These are phyloP conservation scores for Neoascochyta sp. DNA, from an alignment of 2,329 filamentous ascomycete species.

Conservation along the genomic window DNA sequence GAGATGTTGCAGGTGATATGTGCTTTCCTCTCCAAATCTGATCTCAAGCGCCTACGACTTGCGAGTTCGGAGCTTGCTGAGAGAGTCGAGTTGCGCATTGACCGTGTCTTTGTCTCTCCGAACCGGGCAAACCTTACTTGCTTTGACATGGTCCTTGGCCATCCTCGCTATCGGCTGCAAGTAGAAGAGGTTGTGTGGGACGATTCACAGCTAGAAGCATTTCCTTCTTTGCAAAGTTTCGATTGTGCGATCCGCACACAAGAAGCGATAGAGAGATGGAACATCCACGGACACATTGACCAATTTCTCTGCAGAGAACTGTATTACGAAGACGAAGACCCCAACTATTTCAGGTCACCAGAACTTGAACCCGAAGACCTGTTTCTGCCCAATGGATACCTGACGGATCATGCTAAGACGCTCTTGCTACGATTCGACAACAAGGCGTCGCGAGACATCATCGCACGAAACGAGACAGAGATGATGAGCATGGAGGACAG, in stretches of 20 bases:
- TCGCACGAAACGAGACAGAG: constrained; percentile 12
- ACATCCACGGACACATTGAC: constrained; percentile 2
- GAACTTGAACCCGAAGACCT: too few relatives aligned
- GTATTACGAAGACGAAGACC: not conserved
- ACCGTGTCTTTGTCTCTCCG: constrained; percentile 42
- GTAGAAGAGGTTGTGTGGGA: constrained; percentile 44
- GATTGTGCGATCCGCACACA: constrained; percentile 7
- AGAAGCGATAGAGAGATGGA: not conserved
- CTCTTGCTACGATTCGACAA: constrained; percentile 13
- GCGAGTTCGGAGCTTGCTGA: constrained; percentile 11
- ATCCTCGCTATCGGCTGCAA: constrained; percentile 29
- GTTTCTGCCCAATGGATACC: too few relatives aligned
- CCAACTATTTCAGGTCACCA: too few relatives aligned
- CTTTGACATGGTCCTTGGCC: constrained; percentile 36
- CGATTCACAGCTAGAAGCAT: constrained; percentile 29
- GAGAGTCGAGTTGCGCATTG: constrained; percentile 25
- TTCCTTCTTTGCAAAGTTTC: constrained; percentile 12
- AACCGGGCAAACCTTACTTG: constrained; percentile 41
- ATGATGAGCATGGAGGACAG: constrained; percentile 23
- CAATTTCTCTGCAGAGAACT: not conserved
- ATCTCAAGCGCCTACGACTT: constrained; percentile 22
- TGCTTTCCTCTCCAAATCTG: constrained; percentile 12
- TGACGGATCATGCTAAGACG: constrained; percentile 16
- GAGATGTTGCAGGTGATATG: constrained; percentile 17
- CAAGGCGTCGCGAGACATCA: constrained; percentile 10